phyloP scores from a whole-genome alignment of 2,329 filamentous ascomycete genomes.

The Penicillium sp. region DNA sequence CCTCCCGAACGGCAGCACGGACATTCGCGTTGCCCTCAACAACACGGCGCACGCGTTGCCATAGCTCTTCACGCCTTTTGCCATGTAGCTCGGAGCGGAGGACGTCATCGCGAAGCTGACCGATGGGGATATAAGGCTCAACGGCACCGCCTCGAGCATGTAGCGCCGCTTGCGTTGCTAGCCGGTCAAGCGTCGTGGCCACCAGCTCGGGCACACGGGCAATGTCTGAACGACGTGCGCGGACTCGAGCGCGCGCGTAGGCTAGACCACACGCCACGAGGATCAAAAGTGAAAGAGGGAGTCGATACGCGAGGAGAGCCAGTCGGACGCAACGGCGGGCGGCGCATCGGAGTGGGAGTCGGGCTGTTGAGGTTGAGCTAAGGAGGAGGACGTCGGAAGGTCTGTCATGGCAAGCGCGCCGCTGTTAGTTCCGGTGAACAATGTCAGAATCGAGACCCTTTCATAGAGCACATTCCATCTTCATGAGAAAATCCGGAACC shows the following conservation, averaged over 20 bases:
- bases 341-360: conserved; percentile 67
- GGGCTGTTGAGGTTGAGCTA: conserved; percentile 82
- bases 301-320: conserved; percentile 46
- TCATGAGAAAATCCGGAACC: conserved; percentile 16
- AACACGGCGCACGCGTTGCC: conserved; percentile 73
- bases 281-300: conserved; percentile 45
- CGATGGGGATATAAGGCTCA: conserved; percentile 78
- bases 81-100: conserved; percentile 74
- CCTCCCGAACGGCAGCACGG: conserved; percentile 64
- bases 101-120: conserved; percentile 86
- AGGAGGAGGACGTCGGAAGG: conserved; percentile 61
- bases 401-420: conserved; percentile 66
- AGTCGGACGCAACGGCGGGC: conserved; percentile 43
- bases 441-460: conserved; percentile 45
- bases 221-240: conserved; percentile 58
- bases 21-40: conserved; percentile 95
- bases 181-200: conserved; percentile 71
- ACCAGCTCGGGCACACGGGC: conserved; percentile 77
- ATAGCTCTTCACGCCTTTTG: conserved; percentile 69
- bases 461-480: conserved; percentile 12
- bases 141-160: conserved; percentile 59
- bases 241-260: conserved; percentile 61
- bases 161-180: conserved; percentile 78
- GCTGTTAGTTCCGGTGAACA: conserved; percentile 71
- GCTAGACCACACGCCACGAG: conserved; percentile 44